phyloP scores from a whole-genome alignment of 192 early-diverging fungal genomes.

The Umbelopsis sp. region DNA sequence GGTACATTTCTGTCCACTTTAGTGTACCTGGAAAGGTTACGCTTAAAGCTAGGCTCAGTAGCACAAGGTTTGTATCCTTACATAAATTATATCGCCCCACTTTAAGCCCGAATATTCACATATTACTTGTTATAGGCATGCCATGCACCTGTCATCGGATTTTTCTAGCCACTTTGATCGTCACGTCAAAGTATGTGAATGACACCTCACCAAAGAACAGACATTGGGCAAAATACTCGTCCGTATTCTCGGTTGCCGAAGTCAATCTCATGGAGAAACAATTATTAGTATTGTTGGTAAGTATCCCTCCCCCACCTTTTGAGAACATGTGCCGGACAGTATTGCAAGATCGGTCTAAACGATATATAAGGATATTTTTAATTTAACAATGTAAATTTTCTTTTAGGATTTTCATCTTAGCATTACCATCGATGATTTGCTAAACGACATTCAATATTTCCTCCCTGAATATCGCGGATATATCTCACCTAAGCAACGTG shows the following conservation, averaged over 20 bases:
- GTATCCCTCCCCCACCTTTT: background rate
- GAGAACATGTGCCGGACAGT: background rate
- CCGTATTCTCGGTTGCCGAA: slow-evolving; percentile 67
- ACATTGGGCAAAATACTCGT: slow-evolving; percentile 72
- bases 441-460: background rate
- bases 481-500: background rate
- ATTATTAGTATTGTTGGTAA: slow-evolving; percentile 62
- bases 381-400: background rate
- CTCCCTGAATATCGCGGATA: background rate
- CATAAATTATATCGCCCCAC: background rate
- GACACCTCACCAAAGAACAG: slow-evolving; percentile 78
- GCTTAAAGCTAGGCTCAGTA: slow-evolving; percentile 58
- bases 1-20: slow-evolving; percentile 68
- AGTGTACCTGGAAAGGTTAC: slow-evolving; percentile 66
- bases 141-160: slow-evolving; percentile 74
- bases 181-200: slow-evolving; percentile 73
- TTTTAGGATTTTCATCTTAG: slow-evolving; percentile 18
- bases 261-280: slow-evolving; percentile 82
- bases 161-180: slow-evolving; percentile 71
- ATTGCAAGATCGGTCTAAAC: background rate
- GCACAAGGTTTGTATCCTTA: slow-evolving; percentile 49
- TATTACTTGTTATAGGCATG: slow-evolving; percentile 42
- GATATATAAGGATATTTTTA: background rate
- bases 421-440: slow-evolving; percentile 5
- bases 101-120: background rate